phyloP scores from a whole-genome alignment of 345 rosid genomes.

The Populus euphratica region DNA sequence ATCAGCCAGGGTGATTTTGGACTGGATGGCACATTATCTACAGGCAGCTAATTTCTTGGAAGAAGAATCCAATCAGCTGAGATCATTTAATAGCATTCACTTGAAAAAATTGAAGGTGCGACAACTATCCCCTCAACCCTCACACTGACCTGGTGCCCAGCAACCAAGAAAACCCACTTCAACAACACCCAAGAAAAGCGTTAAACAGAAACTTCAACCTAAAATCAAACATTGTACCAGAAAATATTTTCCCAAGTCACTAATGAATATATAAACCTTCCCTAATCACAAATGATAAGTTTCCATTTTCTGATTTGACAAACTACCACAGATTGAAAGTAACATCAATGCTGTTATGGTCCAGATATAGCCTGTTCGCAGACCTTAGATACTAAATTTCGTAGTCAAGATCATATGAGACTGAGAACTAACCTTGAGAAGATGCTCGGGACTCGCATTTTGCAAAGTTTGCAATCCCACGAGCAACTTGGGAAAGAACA shows the following conservation, averaged over 20 bases:
- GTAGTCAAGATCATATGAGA: background rate
- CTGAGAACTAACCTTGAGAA: slow-evolving; percentile 24
- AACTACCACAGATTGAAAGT: background rate
- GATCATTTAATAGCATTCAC: background rate
- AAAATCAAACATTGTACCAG: background rate
- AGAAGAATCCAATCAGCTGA: background rate
- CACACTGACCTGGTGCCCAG: background rate
- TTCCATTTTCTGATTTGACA: background rate
- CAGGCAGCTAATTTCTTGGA: background rate
- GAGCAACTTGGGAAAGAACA: slow-evolving; percentile 37
- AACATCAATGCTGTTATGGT: background rate
- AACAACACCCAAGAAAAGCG: background rate
- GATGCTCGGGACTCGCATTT: slow-evolving; percentile 34
- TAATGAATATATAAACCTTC: background rate
- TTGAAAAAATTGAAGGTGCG: background rate
- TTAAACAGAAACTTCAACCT: background rate
- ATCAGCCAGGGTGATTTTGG: background rate
- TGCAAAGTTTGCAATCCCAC: slow-evolving; percentile 35
- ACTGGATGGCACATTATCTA: background rate
- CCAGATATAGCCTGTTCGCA: background rate
- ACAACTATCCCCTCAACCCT: background rate
- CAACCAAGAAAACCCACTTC: background rate
- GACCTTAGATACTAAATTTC: background rate
- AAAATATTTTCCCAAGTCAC: background rate
- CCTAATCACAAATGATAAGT: background rate